Evolutionary conservation across 805 yeast genomes (phyloP).

Genomic region (Ogataea glucozyma): DNA sequence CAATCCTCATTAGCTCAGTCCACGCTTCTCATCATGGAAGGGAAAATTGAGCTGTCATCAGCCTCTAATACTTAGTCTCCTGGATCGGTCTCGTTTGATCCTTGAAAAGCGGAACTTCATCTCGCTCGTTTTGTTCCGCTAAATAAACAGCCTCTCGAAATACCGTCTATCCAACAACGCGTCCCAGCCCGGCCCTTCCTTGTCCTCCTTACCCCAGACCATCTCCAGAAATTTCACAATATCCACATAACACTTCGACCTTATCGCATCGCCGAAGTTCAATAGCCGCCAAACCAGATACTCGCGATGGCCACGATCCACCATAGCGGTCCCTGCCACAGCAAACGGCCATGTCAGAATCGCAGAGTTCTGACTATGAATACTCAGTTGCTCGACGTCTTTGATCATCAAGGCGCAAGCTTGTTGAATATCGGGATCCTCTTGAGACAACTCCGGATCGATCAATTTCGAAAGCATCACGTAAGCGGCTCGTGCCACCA

Average conservation of each 20-base stretch:
- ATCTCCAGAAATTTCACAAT: constrained; percentile 16
- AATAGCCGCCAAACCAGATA: constrained; percentile 15
- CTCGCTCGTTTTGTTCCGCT: no score
- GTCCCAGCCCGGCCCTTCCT: constrained; percentile 13
- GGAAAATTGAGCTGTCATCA: no score
- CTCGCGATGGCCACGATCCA: constrained; percentile 8
- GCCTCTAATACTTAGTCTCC: no score
- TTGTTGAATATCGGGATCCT: constrained; percentile 12
- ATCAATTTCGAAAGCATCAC: constrained; percentile 16
- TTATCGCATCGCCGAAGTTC: constrained; percentile 17
- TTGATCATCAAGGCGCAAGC: constrained; percentile 2
- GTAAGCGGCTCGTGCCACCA: constrained; percentile 16
- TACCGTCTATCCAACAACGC: constrained; percentile 12
- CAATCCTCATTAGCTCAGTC: no score
- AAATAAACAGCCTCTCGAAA: constrained; percentile 3
- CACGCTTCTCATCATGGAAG: no score
- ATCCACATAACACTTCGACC: constrained; percentile 8
- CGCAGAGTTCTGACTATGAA: constrained; percentile 13
- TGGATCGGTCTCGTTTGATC: no score
- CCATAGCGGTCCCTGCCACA: constrained; percentile 18
- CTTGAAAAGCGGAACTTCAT: no score
- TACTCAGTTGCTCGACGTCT: constrained; percentile 10
- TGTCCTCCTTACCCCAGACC: constrained; percentile 17
- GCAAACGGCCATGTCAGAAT: constrained; percentile 21
- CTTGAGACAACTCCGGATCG: constrained; percentile 11